Base-by-base conservation (phyloP, 169 alveolate genomes). In the Cryptosporidium ubiquitum region DNA sequence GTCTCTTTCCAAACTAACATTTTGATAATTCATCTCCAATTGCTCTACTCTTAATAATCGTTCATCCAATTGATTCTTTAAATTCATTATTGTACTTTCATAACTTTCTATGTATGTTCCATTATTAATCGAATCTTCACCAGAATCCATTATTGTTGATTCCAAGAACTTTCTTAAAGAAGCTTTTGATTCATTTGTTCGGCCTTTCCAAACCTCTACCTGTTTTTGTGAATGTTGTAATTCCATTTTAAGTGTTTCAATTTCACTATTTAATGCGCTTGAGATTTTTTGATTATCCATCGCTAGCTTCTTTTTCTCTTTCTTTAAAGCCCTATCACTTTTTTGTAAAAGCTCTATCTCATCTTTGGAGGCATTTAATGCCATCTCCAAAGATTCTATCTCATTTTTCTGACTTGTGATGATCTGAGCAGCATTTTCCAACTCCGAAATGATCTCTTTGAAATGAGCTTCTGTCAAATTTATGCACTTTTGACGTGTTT, bases 1-100 rank as follows among this genome's bases (percentile, higher is more conserved):
- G 39, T 40, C 40, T 26, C 39, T 79, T 29, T 79, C 89, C 23
- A 60, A 18, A 20, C 37, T 52, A n/a, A 26, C 40, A 42, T 39
- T 64, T 47, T 58, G 89, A 7, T 44, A 40, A 39, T 64, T 79
- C 75, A 79, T 61, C 33, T 79, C 89, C 68, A 79, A 47, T 35
- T 64, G 73, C 33, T 79, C 89, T 7, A 79, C 61, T 44, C 89
- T 58, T 40, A 79, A 44, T 47, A 44, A 66, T 23, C 79, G 55
- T n/a, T 79, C 89, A 61, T 79, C 89, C 51, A 79, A 49, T 35
- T 79, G 89, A 47, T 79, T 79, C 33, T 64, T 79, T 31, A 79
- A 61, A 44, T 47, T 79, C 61, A 79, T 40, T 29, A 79, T 79
- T 26, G 89, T 79, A 49, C 58, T 64, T 40, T 79, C 89, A 79